Base-by-base conservation (phyloP, 805 yeast genomes). In the Kuraishia cidri region DNA sequence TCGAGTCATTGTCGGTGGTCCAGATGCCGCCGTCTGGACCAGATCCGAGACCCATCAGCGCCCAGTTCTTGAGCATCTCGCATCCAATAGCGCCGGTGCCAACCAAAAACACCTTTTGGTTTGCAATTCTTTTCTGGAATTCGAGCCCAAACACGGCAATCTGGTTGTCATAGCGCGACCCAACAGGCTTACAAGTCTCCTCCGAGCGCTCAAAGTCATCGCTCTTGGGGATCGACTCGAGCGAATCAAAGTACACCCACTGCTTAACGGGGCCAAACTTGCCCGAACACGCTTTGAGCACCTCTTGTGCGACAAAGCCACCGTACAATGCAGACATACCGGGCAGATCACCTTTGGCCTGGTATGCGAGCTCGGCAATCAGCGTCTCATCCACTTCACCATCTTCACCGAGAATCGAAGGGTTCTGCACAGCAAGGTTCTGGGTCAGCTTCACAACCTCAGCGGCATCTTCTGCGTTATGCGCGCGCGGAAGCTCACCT, bases 51-150 rank as follows among this genome's bases (percentile, higher is more conserved):
- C 98, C 98, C 74, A 88, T 70, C 72, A 92, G 71, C 4, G 98
- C 96, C 97, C 97, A 92, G 52, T 86, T 88, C 61, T 92, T 92
- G 49, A 92, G 68, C 88, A 92, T 90, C 62, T 92, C 98, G 64
- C 98, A 92, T 25, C 98, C 98, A 64, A 92, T 92, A 13, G 98
- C 98, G 54, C 98, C 98, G 2, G 97, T 70, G 29, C 98, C 98
- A 26, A 92, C 98, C 43, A 92, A 65, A 57, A 92, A 90, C 3
- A 88, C 86, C 49, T 75, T 80, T 41, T 82, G 62, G 56, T 88
- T 85, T 24, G 84, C 74, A 37, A 92, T 61, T 28, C 62, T 63
- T 48, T 80, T 75, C 52, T 86, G 90, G 59, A 74, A 85, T 27
- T 73, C 74, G 31, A 71, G 52, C 38, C 98, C 98, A 46, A 87